phyloP scores from a whole-genome alignment of 2,329 filamentous ascomycete species.

The Trichophyton benhamiae region DNA sequence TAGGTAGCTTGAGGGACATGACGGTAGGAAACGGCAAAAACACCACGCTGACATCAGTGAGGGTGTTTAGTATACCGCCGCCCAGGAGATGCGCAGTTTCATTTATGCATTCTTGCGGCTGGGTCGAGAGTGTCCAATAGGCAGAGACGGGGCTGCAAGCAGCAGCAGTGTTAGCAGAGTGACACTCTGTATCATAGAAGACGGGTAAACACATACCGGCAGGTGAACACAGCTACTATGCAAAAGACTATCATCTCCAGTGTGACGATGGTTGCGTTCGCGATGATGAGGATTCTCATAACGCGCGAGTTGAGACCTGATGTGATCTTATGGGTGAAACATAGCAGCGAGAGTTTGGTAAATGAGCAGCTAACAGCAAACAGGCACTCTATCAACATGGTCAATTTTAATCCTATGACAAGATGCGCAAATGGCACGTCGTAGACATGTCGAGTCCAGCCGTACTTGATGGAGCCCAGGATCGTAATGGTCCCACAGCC shows the following conservation, averaged over 20 bases:
- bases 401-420: not conserved
- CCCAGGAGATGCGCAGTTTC: not conserved
- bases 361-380: not conserved
- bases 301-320: not conserved
- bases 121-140: not conserved
- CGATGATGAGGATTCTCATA: not conserved
- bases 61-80: not conserved
- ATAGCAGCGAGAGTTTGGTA: slow-evolving; percentile 1
- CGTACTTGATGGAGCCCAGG: not conserved
- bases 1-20: not conserved
- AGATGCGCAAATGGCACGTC: not conserved
- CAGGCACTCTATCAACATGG: not conserved
- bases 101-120: not conserved
- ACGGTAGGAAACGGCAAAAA: not conserved
- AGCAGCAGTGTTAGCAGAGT: not conserved
- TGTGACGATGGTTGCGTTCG: not conserved
- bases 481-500: not conserved
- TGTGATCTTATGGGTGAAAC: not conserved
- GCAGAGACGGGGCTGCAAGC: not conserved
- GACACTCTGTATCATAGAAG: not conserved
- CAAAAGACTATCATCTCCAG: not conserved
- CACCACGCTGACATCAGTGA: not conserved
- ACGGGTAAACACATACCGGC: not conserved
- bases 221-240: not conserved
- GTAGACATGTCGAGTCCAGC: not conserved